Conservation (phyloP, 768 basidiomycete genomes). For the Tulasnella sp. region DNA sequence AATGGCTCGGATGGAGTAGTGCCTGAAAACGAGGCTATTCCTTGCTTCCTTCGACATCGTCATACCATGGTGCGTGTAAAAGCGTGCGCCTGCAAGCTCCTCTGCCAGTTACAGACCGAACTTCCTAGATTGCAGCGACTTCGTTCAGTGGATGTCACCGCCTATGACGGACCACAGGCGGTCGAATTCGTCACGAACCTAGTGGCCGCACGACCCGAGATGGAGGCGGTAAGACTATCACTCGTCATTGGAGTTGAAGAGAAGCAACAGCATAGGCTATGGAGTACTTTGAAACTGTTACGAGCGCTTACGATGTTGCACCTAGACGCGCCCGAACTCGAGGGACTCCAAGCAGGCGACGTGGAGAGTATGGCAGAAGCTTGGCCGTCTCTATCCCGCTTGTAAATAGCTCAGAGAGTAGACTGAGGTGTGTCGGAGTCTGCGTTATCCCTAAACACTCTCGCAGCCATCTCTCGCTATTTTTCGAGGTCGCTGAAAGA, state of each 20-base stretch:
- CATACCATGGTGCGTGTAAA: background rate
- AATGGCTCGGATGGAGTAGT: too few relatives aligned
- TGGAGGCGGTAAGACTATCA: background rate
- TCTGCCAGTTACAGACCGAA: background rate
- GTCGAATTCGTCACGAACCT: background rate
- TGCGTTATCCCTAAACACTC: background rate
- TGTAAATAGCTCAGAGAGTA: background rate
- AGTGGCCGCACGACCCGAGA: background rate
- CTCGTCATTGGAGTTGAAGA: background rate
- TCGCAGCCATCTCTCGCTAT: background rate
- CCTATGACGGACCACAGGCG: background rate
- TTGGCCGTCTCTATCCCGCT: background rate
- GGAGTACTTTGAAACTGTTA: background rate
- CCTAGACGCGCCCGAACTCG: background rate
- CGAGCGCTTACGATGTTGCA: background rate
- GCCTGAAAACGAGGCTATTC: too few relatives aligned
- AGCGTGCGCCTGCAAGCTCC: background rate
- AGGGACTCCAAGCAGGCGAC: background rate
- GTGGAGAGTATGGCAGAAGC: background rate
- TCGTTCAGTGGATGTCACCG: background rate
- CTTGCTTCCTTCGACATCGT: background rate
- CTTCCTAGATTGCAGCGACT: background rate
- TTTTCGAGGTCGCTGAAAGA: background rate
- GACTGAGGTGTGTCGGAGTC: too few relatives aligned
- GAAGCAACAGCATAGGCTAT: background rate